phyloP scores from a whole-genome alignment of 805 yeast genomes.

The Myxozyma neglecta region DNA sequence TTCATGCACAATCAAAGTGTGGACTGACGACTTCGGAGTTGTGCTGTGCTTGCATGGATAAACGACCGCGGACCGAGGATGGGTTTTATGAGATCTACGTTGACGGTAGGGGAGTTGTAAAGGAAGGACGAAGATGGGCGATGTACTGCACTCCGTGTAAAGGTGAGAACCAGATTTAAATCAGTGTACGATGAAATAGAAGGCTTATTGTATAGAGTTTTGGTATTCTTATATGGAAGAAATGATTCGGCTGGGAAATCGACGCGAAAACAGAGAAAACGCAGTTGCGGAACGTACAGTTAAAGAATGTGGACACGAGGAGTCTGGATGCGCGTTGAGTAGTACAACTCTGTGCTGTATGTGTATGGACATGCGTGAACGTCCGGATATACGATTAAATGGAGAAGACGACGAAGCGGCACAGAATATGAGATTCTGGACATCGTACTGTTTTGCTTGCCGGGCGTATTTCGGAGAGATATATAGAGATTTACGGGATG shows the following conservation, averaged over 20 bases:
- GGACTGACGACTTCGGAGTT: background rate
- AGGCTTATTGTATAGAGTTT: background rate
- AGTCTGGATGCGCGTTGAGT: constrained; percentile 8
- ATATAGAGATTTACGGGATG: constrained; percentile 1
- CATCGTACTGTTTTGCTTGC: constrained; percentile 22
- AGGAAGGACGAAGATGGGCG: constrained; percentile 24
- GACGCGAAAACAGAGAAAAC: background rate
- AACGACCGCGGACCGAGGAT: constrained; percentile 1
- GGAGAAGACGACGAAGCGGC: no score
- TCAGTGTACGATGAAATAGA: background rate
- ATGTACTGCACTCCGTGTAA: constrained; percentile 24
- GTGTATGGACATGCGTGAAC: constrained; percentile 16
- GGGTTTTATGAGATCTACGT: constrained; percentile 19
- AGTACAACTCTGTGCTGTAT: constrained; percentile 10
- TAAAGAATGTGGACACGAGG: constrained; percentile 18
- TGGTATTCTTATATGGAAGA: background rate
- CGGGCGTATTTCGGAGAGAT: background rate
- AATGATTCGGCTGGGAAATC: background rate
- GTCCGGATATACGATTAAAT: no score
- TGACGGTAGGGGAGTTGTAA: constrained; percentile 27
- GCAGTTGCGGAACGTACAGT: no score
- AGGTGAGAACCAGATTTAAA: background rate
- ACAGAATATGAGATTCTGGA: constrained; percentile 2
- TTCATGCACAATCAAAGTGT: constrained; percentile 9
- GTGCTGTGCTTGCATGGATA: constrained; percentile 21